These are phyloP conservation scores for Eucalyptus lansdowneana DNA, from an alignment of 345 rosid genomes.

Conservation along the genomic window DNA sequence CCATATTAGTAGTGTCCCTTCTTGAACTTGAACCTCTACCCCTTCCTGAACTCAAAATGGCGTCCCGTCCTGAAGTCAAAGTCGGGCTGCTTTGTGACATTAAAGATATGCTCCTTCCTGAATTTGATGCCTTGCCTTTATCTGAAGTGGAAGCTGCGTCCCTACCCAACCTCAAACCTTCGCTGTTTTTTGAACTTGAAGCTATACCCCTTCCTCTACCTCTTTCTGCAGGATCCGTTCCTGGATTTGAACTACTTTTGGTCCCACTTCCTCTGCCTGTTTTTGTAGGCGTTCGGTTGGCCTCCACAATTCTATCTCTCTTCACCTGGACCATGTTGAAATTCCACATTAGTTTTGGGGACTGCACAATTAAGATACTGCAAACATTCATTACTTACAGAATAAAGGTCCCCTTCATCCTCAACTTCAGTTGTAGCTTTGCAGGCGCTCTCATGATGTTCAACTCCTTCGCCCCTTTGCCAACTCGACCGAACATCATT, in stretches of 20 bases:
- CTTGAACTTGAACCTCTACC: not conserved
- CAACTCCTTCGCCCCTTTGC: no score
- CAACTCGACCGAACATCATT: not conserved
- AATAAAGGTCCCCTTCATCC: no score
- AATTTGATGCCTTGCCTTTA: not conserved
- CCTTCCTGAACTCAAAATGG: not conserved
- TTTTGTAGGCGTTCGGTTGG: accelerated
- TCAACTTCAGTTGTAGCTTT: no score
- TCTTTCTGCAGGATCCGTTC: not conserved
- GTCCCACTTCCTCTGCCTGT: no score
- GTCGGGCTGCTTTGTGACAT: not conserved
- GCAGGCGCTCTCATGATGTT: no score
- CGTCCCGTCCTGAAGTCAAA: accelerated
- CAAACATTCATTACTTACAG: not conserved
- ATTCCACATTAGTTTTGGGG: not conserved
- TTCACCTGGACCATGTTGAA: not conserved
- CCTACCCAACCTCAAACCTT: accelerated
- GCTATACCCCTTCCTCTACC: not conserved
- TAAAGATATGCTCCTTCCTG: not conserved
- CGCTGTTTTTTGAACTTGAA: not conserved
- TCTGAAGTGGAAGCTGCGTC: not conserved
- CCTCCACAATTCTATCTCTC: not conserved
- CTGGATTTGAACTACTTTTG: accelerated
- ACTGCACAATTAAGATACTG: not conserved
- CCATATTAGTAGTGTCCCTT: not conserved